phyloP scores from a whole-genome alignment of 2,329 filamentous ascomycete species.

The Mycosphaerelloides madeirae region DNA sequence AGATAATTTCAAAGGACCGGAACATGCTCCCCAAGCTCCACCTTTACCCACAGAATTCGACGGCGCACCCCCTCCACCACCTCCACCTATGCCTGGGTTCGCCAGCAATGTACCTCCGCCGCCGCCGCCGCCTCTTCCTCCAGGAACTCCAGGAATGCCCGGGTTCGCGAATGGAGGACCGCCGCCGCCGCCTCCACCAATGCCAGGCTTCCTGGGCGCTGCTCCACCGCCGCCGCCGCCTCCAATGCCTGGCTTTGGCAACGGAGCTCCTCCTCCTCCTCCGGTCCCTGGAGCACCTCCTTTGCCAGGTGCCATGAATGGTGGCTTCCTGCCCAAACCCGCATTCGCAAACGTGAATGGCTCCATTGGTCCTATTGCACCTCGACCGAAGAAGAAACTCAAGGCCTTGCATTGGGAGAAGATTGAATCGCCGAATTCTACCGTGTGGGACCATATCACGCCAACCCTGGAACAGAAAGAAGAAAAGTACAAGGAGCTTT shows the following conservation, averaged over 20 bases:
- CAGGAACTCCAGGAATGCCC: slow-evolving; percentile 44
- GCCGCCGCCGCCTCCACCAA: slow-evolving; percentile 41
- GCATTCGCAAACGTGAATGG: slow-evolving; percentile 52
- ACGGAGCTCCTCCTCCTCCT: slow-evolving; percentile 51
- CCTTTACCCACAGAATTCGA: slow-evolving; percentile 44
- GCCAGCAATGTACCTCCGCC: slow-evolving; percentile 40
- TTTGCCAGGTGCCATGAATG: slow-evolving; percentile 52
- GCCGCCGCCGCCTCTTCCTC: slow-evolving; percentile 39
- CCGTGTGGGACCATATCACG: slow-evolving; percentile 84
- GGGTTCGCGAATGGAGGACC: slow-evolving; percentile 36
- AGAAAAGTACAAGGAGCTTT: slow-evolving; percentile 91
- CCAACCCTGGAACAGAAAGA: slow-evolving; percentile 85
- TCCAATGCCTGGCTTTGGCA: slow-evolving; percentile 20
- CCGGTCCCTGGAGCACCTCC: slow-evolving; percentile 65
- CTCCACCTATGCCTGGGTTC: slow-evolving; percentile 45
- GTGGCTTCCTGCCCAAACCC: slow-evolving; percentile 68
- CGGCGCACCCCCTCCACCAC: slow-evolving; percentile 38
- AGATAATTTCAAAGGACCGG: slow-evolving; percentile 37
- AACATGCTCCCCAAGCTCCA: slow-evolving; percentile 44
- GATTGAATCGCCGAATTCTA: slow-evolving; percentile 84
- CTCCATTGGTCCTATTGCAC: slow-evolving; percentile 68
- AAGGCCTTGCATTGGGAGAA: slow-evolving; percentile 99
- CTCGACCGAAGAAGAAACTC: slow-evolving; percentile 96
- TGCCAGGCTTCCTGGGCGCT: slow-evolving; percentile 43
- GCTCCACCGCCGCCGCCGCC: slow-evolving; percentile 42